Evolutionary conservation across 2,329 filamentous ascomycete genomes (phyloP), one percentile per base, ranked within the genome.

Genomic region (Diaporthe longicolla): DNA sequence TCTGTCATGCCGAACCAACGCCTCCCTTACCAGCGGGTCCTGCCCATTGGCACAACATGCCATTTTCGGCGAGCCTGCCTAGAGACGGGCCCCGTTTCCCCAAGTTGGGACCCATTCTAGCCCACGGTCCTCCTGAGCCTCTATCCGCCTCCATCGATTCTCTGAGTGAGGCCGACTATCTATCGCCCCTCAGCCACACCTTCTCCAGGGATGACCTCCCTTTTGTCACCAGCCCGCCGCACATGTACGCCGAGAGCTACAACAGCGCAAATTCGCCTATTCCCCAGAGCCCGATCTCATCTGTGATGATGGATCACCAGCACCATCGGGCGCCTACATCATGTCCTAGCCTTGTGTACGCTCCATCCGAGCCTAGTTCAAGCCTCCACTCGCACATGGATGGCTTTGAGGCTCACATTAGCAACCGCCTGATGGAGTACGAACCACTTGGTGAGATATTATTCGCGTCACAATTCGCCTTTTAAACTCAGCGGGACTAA

Each of bases 121-220:
- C 79, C 76, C 81, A 84, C 55, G 79, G 86, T 75, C 83, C 87
- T 75, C 83, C 83, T 68, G 87, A 89, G 40, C 84, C 86, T 59
- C 83, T 90, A 40, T 88, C 88, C 1, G 86, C 88, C 0, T 89
- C 89, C 0, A 84, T 90, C 72, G 90, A 91, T 76, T 88, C 90
- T 3, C 85, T 92, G 72, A 91, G 89, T 79, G 90, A 92, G 35
- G 87, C 89, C 74, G 90, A 92, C 78, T 92, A 92, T 82, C 76
- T 91, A 84, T 87, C 87, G 75, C 82, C 89, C 11, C 85, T 92
- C 76, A 87, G 86, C 80, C 89, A 90, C 70, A 84, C 86, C 2
- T 88, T 87, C 76, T 83, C 83, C 1, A 79, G 88, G 76, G 89
- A 92, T 37, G 89, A 92, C 26, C 82, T 90, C 32, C 84, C 87